These are phyloP conservation scores for Papilionanthe hybrid DNA, from an alignment of 116 monocot species.

Conservation along the genomic window DNA sequence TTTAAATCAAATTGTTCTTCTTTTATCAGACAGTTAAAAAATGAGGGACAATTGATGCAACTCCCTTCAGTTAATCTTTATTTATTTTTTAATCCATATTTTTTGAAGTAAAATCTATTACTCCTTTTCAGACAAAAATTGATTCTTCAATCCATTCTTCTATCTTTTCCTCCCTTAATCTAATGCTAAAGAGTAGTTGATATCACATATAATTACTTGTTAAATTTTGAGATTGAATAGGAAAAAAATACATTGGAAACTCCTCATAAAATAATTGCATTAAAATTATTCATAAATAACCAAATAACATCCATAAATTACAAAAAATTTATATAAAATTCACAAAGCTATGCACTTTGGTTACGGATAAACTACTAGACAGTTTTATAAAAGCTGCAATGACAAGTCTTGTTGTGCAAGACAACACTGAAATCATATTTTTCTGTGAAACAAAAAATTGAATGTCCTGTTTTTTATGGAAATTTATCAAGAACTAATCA, in stretches of 20 bases:
- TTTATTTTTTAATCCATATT: not conserved
- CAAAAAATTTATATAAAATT: not conserved
- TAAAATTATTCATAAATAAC: not conserved
- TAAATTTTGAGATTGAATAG: not conserved
- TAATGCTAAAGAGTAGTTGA: not conserved
- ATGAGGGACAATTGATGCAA: not conserved
- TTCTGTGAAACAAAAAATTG: not conserved
- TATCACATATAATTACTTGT: not conserved
- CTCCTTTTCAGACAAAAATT: not conserved
- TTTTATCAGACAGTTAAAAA: not conserved
- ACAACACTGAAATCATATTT: not conserved
- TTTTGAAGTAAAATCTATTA: not conserved
- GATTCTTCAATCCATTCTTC: not conserved
- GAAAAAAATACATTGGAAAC: not conserved
- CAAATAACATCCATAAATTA: not conserved
- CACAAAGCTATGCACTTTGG: not conserved
- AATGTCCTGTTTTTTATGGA: not conserved
- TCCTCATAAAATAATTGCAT: not conserved
- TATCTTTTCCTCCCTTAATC: slow-evolving; percentile 2
- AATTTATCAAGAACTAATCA: not conserved
- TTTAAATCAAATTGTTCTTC: not conserved
- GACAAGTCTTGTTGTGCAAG: not conserved
- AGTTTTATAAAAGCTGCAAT: not conserved
- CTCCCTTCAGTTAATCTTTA: not conserved
- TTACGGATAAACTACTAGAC: not conserved